Evolutionary conservation across 2,329 filamentous ascomycete species (phyloP), one percentile per base, ranked within the genome.

Genomic region (Penicillium sclerotiorum): DNA sequence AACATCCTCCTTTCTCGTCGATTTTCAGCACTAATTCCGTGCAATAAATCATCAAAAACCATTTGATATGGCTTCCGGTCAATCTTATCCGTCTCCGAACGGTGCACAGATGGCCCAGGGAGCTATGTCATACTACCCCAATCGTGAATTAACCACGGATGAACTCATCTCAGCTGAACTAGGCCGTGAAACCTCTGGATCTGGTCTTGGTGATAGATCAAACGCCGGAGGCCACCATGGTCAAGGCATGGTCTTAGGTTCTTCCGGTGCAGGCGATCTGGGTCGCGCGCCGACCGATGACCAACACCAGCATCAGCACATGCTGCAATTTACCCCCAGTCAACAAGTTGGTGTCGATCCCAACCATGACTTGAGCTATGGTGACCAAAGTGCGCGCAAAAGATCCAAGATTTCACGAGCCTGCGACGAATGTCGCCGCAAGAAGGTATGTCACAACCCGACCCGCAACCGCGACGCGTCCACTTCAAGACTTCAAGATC

Each of bases 401-500:
- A 80, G 90, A 51, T 89, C 87, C 5, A 95, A 95, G 69, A 90
- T 94, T 5, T 95, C 90, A 9, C 82, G 90, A 30, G 91, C 90
- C 2, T 96, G 90, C 63, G 90, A 96, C 65, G 90, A 95, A 66
- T 95, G 90, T 66, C 81, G 91, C 36, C 82, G 90, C 47, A 95
- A 95, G 72, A 95, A 93, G 76, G 78, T 80, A 67, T 44, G 57
- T 51, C 48, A 46, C 27, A 39, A 53, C 33, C 45, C 58, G 45
- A 23, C 46, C 43, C 25, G 45, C 39, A 8, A 17, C 3, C 52
- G 50, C 53, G 57, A 57, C 50, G 45, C 33, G 45, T 44, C 47
- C 48, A n/a, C n/a, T n/a, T n/a, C n/a, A n/a, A n/a, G n/a, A n/a
- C n/a, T n/a, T n/a, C n/a, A n/a, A n/a, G n/a, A n/a, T n/a, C 61